Percentiles rank a stretch among this genome's conserved stretches.
Evolutionary conservation across 352 stramenopile species (phyloP).

Genomic region (Globisporangium cederbergense): DNA sequence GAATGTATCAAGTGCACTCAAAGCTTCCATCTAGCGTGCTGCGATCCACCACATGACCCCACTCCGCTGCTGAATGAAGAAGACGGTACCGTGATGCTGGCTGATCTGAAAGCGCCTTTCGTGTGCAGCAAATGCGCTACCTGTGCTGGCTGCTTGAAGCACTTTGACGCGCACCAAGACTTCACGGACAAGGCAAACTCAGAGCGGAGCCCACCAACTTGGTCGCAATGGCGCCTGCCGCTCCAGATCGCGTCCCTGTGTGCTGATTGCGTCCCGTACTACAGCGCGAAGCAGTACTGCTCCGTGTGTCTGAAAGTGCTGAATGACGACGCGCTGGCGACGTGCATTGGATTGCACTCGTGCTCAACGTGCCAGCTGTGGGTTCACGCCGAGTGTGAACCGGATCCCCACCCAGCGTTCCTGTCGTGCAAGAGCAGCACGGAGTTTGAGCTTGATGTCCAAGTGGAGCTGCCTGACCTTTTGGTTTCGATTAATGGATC

Average conservation of each 20-base stretch:
- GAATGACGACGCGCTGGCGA: conserved; percentile 38
- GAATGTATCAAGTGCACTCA: conserved; percentile 49
- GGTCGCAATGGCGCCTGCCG: conserved; percentile 73
- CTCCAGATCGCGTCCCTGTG: conserved; percentile 67
- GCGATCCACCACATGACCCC: conserved; percentile 62
- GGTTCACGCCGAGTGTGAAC: conserved; percentile 79
- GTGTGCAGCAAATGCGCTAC: conserved; percentile 60
- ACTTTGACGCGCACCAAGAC: conserved; percentile 3
- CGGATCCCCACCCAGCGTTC: conserved; percentile 61
- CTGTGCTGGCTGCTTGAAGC: conserved; percentile 55
- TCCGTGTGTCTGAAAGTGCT: conserved; percentile 58
- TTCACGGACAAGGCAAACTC: conserved; percentile 2
- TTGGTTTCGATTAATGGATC: neutral
- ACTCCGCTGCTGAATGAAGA: conserved; percentile 57
- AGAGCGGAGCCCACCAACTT: conserved; percentile 16
- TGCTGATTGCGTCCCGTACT: conserved; percentile 53
- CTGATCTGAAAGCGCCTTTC: conserved; percentile 65
- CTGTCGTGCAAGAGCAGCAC: conserved; percentile 25
- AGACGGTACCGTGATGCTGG: conserved; percentile 48
- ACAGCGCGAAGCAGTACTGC: conserved; percentile 70
- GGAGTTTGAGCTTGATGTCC: conserved; percentile 56
- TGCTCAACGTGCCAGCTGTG: conserved; percentile 79
- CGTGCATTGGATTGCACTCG: conserved; percentile 50
- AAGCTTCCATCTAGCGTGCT: conserved; percentile 68
- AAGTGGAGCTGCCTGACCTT: conserved; percentile 24